Evolutionary conservation across 2,329 filamentous ascomycete genomes (phyloP), one percentile per base, ranked within the genome.

Genomic region (Nigrospora sphaerica): DNA sequence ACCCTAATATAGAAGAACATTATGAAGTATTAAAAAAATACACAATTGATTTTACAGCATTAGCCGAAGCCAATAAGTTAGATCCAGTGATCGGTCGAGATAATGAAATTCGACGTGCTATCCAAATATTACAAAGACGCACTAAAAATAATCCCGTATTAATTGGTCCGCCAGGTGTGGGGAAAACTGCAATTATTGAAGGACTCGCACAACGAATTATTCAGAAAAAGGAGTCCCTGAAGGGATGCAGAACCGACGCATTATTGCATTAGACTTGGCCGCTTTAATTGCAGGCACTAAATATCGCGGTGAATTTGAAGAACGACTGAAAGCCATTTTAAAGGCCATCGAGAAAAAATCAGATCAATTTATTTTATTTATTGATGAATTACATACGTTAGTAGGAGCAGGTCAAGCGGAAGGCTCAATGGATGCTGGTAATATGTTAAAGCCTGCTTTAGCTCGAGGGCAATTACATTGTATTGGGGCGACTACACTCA

Each of bases 81-180:
- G 93, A 98, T 60, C 93, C 93, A 0, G 92, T 97, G 12, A 97
- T 98, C 60, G 93, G 93, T 17, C 79, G 93, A 64, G 91, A 96
- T 58, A 74, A 80, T 6, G 93, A 96, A 63, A 95, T 97, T 45
- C 88, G 95, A 60, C 78, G 93, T 42, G 95, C 91, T 0, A 96
- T 97, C 49, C 93, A 97, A 60, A 86, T 98, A 11, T 70, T 98
- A 2, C 96, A 91, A 14, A 77, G 93, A 52, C 77, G 93, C 50
- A 97, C 93, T 7, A 97, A 97, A 67, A 97, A 96, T 59, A 95
- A 95, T 54, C 92, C 92, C 0, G 91, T 96, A 1, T 71, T 96
- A n/a, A 95, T 96, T 48, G 92, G 92, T 51, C 83, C 83, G 41
- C 88, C 90, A 10, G 92, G 91, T 55, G 95, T 89, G 0, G 92